These are phyloP conservation scores for Sutorius australiensis DNA, from an alignment of 768 basidiomycete genomes.

Conservation along the genomic window DNA sequence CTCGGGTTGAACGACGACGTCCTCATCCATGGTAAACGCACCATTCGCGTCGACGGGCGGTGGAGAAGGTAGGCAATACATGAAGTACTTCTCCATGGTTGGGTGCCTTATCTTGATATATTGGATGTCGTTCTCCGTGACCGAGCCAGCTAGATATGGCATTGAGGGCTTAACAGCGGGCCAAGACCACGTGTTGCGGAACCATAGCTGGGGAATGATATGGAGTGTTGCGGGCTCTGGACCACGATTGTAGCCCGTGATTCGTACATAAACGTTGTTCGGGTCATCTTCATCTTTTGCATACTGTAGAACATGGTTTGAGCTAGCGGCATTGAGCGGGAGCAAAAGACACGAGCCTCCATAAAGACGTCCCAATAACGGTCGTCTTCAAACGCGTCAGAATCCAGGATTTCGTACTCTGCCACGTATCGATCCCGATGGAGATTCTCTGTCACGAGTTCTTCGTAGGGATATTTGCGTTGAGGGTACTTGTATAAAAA, in stretches of 20 bases:
- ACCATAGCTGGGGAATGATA: slow-evolving; percentile 94
- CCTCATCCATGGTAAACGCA: slow-evolving; percentile 59
- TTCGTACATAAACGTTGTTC: slow-evolving; percentile 85
- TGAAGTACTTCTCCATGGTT: slow-evolving; percentile 66
- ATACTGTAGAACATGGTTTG: slow-evolving; percentile 52
- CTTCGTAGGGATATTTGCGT: slow-evolving; percentile 86
- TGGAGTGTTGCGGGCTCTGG: slow-evolving; percentile 93
- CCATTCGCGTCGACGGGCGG: slow-evolving; percentile 79
- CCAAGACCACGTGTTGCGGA: slow-evolving; percentile 99
- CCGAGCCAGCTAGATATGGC: slow-evolving; percentile 56
- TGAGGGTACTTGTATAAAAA: slow-evolving; percentile 99
- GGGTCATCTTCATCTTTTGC: slow-evolving; percentile 94
- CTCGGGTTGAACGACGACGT: slow-evolving; percentile 63
- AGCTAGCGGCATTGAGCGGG: slow-evolving; percentile 3
- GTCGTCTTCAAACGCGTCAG: slow-evolving; percentile 86
- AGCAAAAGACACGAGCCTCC: slow-evolving; percentile 56
- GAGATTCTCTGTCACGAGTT: slow-evolving; percentile 82
- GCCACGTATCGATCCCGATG: slow-evolving; percentile 78
- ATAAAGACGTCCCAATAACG: slow-evolving; percentile 99
- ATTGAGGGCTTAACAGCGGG: slow-evolving; percentile 59
- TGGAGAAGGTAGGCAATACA: slow-evolving; percentile 91
- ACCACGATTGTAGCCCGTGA: slow-evolving; percentile 95
- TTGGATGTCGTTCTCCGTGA: slow-evolving; percentile 46
- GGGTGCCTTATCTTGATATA: slow-evolving; percentile 73
- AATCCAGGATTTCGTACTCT: slow-evolving; percentile 94